phyloP scores from a whole-genome alignment of 208 protist genomes.

The Acanthamoeba triangularis region DNA sequence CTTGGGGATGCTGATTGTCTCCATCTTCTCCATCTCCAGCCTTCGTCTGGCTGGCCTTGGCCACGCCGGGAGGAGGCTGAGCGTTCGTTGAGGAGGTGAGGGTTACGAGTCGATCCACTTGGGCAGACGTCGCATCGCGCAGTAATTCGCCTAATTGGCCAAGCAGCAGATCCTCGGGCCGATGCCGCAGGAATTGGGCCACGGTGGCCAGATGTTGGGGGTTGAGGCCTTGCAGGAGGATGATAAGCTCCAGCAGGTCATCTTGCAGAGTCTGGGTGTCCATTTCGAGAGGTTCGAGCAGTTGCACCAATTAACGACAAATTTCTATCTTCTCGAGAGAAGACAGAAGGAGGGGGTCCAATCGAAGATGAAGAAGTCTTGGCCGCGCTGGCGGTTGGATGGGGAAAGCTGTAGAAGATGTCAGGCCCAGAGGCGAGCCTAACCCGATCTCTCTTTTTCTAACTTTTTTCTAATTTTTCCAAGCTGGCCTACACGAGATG shows the following conservation, averaged over 20 bases:
- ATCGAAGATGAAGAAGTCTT: no score
- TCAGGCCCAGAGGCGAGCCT: no score
- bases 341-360: no score
- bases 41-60: no score
- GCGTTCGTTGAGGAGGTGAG: not conserved
- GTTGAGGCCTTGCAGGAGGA: not conserved
- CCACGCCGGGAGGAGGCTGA: no score
- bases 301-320: no score
- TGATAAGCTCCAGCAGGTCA: not conserved
- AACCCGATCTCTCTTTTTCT: not conserved
- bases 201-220: not conserved
- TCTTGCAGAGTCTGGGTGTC: constrained; percentile 2
- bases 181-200: not conserved
- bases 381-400: no score
- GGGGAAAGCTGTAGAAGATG: no score
- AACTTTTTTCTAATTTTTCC: constrained; percentile 22
- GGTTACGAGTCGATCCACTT: not conserved
- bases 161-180: not conserved
- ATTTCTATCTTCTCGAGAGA: no score
- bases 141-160: not conserved
- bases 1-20: no score
- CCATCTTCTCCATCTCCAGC: no score
- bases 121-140: not conserved
- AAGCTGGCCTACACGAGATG: not conserved
- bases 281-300: no score